Percentiles rank a stretch among this genome's conserved stretches.
phyloP scores from a whole-genome alignment of 2,329 filamentous ascomycete genomes.

The Xylariaceae sp. region DNA sequence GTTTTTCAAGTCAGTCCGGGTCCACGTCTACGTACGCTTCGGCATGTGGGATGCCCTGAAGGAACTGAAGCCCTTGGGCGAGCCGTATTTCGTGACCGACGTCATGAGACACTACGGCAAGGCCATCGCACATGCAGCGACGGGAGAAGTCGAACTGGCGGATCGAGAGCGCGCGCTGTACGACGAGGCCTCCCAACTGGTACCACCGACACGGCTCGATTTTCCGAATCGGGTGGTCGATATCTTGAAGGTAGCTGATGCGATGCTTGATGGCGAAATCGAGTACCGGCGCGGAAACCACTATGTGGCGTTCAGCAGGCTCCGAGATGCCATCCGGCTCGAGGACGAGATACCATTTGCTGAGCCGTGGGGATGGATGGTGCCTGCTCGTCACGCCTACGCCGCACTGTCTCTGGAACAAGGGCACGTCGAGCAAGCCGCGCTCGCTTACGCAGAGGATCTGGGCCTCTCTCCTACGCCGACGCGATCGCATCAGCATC shows the following conservation, averaged over 20 bases:
- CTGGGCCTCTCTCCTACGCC: constrained; percentile 42
- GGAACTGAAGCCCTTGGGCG: constrained; percentile 35
- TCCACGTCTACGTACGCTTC: constrained; percentile 54
- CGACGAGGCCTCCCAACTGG: constrained; percentile 31
- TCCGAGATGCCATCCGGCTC: constrained; percentile 43
- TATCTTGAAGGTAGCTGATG: constrained; percentile 27
- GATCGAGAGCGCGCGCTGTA: constrained; percentile 35
- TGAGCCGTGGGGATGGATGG: constrained; percentile 60
- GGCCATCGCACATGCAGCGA: constrained; percentile 48
- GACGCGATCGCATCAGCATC: constrained; percentile 49
- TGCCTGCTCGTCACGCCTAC: constrained; percentile 52
- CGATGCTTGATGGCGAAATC: constrained; percentile 57
- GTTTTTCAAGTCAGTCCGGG: constrained; percentile 44
- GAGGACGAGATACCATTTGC: constrained; percentile 51
- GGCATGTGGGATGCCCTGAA: constrained; percentile 52
- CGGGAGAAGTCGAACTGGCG: constrained; percentile 38
- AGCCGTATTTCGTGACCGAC: constrained; percentile 50
- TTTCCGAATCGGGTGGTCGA: constrained; percentile 15
- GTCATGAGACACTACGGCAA: constrained; percentile 51
- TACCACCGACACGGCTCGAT: constrained; percentile 26
- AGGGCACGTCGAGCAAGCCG: constrained; percentile 38
- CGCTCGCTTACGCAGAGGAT: constrained; percentile 40
- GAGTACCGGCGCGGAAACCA: constrained; percentile 52
- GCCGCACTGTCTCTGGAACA: constrained; percentile 53
- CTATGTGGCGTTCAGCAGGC: constrained; percentile 41